These are phyloP conservation scores for Globisporangium paroecandrum DNA, from an alignment of 352 stramenopile genomes.

Conservation along the genomic window DNA sequence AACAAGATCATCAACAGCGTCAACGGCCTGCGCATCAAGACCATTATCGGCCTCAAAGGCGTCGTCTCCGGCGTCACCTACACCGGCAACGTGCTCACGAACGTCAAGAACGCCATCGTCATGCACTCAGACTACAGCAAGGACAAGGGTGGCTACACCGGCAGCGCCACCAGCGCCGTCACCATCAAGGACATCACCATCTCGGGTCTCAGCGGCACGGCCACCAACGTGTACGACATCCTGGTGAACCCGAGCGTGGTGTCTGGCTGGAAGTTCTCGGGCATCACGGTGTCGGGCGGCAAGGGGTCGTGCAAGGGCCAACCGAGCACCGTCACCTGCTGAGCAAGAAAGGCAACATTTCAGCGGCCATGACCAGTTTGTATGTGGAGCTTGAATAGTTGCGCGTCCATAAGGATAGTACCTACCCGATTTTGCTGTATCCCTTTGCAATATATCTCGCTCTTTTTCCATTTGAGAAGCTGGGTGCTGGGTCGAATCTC, in stretches of 20 bases:
- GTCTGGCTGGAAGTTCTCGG: constrained; percentile 15
- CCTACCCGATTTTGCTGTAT: not conserved
- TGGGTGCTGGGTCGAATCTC: no score
- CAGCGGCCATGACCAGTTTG: not conserved
- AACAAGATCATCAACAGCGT: no score
- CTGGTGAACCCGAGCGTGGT: constrained; percentile 14
- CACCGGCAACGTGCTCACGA: not conserved
- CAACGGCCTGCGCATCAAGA: no score
- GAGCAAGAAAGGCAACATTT: not conserved
- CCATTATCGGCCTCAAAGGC: no score
- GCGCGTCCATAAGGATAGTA: not conserved
- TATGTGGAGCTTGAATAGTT: not conserved
- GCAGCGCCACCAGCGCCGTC: not conserved
- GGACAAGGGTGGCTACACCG: not conserved
- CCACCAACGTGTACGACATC: constrained; percentile 15
- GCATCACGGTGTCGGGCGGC: constrained; percentile 9
- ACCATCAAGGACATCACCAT: constrained; percentile 1
- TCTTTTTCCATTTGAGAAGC: not conserved
- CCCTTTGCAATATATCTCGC: not conserved
- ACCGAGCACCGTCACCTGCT: constrained; percentile 3
- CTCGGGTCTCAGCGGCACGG: constrained; percentile 4
- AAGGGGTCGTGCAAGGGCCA: constrained; percentile 11
- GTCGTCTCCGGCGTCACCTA: no score
- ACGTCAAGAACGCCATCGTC: not conserved
- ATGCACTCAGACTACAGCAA: not conserved